Evolutionary conservation across 164 flowering plant species (phyloP), one percentile per base, ranked within the genome.

Genomic region (Vitis rupestris): DNA sequence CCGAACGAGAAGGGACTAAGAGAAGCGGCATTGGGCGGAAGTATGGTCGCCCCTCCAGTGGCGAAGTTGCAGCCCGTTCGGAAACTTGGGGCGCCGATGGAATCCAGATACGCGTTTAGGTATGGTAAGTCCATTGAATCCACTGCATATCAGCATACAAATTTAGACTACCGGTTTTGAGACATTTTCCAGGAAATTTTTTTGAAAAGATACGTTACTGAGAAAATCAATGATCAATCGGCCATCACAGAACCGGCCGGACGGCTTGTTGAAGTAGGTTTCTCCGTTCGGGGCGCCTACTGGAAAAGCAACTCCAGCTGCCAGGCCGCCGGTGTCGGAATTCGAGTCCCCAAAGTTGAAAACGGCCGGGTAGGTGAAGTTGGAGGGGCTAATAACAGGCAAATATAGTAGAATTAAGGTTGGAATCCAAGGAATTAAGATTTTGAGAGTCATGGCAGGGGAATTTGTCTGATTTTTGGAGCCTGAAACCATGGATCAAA

Each of bases 61-160:
- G 97, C 97, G 78, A 88, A 91, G 53, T 91, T 87, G 67, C 93
- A 81, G 12, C 97, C 94, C 57, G 65, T 82, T 61, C 54, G 74
- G 75, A 89, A 91, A 61, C 14, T 75, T 14, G 97, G 94, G 4
- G 81, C 67, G 0, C 87, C 90, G 48, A 91, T 57, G 0, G 97
- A 81, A 16, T 91, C 97, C 83, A 91, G 63, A 66, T 89, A 89
- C 2, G 94, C 72, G 70, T 85, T 84, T 71, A 91, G 74, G 72
- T 85, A 82, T 53, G 94, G 90, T n/a, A 82, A 61, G 51, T 84
- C 81, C 79, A 87, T 84, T 16, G 82, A 89, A 63, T 87, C 86
- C 89, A 85, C 97, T 89, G 77, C 74, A 80, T 5, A 37, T 12
- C 9, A 9, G 23, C 37, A 64, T 9, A 23, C 13, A 27, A 47